phyloP scores from a whole-genome alignment of 164 flowering plant species.

The Akebia trifoliata region DNA sequence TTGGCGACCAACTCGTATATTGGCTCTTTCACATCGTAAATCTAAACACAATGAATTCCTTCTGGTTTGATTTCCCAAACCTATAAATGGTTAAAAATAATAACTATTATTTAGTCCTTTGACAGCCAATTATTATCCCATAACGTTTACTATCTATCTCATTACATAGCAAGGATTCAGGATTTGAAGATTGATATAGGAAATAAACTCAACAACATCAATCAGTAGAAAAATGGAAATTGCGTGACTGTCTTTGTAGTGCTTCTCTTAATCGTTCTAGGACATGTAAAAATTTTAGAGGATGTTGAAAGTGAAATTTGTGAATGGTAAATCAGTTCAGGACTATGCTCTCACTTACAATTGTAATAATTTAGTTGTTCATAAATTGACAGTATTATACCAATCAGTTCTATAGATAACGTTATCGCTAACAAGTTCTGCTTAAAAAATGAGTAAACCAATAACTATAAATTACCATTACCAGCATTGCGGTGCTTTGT shows the following conservation, averaged over 20 bases:
- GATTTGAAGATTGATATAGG: no score
- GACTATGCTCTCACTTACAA: background rate
- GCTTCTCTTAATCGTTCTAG: background rate
- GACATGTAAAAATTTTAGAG: background rate
- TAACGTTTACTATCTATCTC: background rate
- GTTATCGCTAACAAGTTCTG: background rate
- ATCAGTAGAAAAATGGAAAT: no score
- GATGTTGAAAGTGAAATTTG: background rate
- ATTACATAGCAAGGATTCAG: no score
- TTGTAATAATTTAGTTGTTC: background rate
- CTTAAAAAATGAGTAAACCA: background rate
- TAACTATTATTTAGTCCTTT: no score
- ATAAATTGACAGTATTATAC: background rate
- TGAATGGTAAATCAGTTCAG: background rate
- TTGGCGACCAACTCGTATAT: conserved; percentile 39
- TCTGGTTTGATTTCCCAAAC: no score
- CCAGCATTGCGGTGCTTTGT: background rate
- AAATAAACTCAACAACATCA: no score
- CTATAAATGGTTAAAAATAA: no score
- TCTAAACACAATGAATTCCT: no score
- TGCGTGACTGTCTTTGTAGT: no score
- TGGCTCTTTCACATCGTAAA: no score
- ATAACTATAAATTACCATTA: background rate
- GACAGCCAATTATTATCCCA: background rate
- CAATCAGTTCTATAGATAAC: no score